Conservation (phyloP, 2,329 filamentous ascomycete species). For the Penicillium decumbens region DNA sequence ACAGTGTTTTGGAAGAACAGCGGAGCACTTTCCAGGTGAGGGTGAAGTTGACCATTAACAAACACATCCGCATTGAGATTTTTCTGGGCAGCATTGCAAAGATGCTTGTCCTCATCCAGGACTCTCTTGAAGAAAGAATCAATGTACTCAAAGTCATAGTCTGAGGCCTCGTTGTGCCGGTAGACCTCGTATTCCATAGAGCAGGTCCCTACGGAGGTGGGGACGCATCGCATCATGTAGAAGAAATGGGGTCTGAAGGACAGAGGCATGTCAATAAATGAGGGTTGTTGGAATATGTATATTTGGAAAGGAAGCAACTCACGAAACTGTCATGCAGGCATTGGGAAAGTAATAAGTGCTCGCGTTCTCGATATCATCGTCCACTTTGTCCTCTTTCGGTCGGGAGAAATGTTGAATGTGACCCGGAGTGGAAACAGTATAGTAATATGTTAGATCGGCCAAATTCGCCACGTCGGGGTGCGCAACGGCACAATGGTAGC, state of each 20-base stretch:
- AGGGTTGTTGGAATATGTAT: background rate
- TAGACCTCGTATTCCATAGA: constrained; percentile 62
- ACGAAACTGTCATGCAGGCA: constrained; percentile 35
- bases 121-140: constrained; percentile 59
- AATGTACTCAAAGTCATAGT: constrained; percentile 56
- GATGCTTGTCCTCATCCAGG: constrained; percentile 60
- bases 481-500: constrained; percentile 18
- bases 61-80: constrained; percentile 60
- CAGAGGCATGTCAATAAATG: background rate
- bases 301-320: constrained; percentile 5
- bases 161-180: constrained; percentile 55
- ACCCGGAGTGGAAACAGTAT: constrained; percentile 46
- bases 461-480: constrained; percentile 35
- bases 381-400: constrained; percentile 48
- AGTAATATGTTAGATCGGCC: constrained; percentile 54
- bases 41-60: constrained; percentile 60
- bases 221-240: constrained; percentile 61
- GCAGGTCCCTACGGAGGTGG: constrained; percentile 48
- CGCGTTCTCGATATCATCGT: constrained; percentile 40
- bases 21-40: constrained; percentile 55
- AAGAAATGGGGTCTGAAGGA: constrained; percentile 51
- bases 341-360: constrained; percentile 37
- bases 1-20: constrained; percentile 54
- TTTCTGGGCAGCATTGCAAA: constrained; percentile 55
- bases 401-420: constrained; percentile 49